Evolutionary conservation across 2,329 filamentous ascomycete genomes (phyloP).

Genomic region (Didymella segeticola): DNA sequence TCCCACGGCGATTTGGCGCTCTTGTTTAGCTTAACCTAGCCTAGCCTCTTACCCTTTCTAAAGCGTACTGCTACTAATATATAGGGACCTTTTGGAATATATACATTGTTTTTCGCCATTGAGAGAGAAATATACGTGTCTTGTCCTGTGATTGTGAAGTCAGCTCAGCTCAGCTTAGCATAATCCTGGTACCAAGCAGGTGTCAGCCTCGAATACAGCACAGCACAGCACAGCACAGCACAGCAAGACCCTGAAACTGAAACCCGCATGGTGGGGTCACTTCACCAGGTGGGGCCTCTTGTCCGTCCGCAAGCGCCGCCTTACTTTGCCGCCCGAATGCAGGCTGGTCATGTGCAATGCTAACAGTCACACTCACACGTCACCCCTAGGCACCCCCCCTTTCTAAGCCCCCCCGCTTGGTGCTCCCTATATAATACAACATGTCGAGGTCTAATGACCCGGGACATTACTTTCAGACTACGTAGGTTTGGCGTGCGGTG

Average conservation of each 20-base stretch:
- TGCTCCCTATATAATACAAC: constrained; percentile 25
- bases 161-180: too few species aligned
- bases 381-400: constrained; percentile 10
- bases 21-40: constrained; percentile 8
- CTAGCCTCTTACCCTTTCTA: too few species aligned
- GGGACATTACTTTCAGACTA: constrained; percentile 90
- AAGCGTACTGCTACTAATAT: constrained; percentile 18
- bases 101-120: constrained; percentile 8
- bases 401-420: too few species aligned
- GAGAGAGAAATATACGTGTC: not conserved
- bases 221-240: too few species aligned
- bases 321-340: constrained; percentile 8
- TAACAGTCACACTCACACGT: constrained; percentile 22
- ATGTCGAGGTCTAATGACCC: constrained; percentile 62
- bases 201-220: not conserved
- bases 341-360: constrained; percentile 9
- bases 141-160: constrained; percentile 4
- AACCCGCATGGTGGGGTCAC: constrained; percentile 4
- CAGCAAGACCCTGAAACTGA: not conserved
- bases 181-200: too few species aligned
- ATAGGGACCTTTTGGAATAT: constrained; percentile 15
- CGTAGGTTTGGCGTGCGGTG: too few species aligned
- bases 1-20: constrained; percentile 17
- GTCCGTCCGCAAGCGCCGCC: constrained; percentile 2
- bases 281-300: too few species aligned